A percentile compares a stretch with the other conserved stretches of the same genome.
Evolutionary conservation across 495 filamentous ascomycete genomes (phyloP).

Genomic region (Parmelia sp.): DNA sequence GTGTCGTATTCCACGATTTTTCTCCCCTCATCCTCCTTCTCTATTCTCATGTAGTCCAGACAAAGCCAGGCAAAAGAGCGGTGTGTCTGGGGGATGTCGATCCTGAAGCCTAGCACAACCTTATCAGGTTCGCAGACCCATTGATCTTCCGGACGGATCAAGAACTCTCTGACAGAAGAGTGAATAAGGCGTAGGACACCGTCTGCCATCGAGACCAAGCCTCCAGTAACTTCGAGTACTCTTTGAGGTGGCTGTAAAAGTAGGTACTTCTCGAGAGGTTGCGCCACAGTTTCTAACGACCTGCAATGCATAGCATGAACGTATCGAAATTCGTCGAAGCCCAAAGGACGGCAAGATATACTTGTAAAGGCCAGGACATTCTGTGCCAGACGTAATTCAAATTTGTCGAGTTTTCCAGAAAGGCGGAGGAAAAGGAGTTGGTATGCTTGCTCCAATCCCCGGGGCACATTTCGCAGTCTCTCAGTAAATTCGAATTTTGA

Average conservation of each 20-base stretch:
- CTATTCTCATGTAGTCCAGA: not conserved
- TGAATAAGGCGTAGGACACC: not conserved
- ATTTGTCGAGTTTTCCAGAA: not conserved
- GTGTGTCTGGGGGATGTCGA: not conserved
- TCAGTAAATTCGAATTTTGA: not conserved
- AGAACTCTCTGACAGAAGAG: not conserved
- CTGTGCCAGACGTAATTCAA: not conserved
- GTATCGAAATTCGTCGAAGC: not conserved
- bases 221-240: not conserved
- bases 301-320: not conserved
- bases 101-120: not conserved
- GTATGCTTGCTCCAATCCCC: not conserved
- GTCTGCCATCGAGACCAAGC: not conserved
- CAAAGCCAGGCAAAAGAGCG: slow-evolving; percentile 1
- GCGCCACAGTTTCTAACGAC: not conserved
- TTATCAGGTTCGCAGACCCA: not conserved
- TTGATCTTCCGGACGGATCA: not conserved
- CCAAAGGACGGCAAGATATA: not conserved
- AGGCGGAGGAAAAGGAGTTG: not conserved
- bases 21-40: not conserved
- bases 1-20: not conserved
- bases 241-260: not conserved
- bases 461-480: not conserved
- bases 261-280: not conserved
- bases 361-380: not conserved